Evolutionary conservation across 768 basidiomycete species (phyloP).

Genomic region (Rhodotorula taiwanensis): DNA sequence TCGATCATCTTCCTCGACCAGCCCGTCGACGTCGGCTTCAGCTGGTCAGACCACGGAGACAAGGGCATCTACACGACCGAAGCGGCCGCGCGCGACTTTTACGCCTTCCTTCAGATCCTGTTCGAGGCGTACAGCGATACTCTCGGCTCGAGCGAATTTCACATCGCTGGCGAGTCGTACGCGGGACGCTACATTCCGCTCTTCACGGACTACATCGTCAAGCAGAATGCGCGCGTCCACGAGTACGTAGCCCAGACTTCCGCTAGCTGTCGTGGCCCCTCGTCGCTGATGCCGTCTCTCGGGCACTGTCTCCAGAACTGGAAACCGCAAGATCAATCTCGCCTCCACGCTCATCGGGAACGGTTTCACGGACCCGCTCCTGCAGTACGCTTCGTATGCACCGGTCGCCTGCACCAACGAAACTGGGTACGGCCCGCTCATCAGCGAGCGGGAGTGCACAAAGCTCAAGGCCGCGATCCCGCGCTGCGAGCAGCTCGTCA

Average conservation of each 20-base stretch:
- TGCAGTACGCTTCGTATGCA: constrained; percentile 38
- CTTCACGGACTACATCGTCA: constrained; percentile 37
- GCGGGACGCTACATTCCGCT: constrained; percentile 37
- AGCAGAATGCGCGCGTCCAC: constrained; percentile 22
- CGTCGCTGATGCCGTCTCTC: neutral
- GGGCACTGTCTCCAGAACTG: neutral
- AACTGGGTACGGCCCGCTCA: constrained; percentile 29
- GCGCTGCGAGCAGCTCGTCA: constrained; percentile 29
- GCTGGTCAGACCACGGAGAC: constrained; percentile 31
- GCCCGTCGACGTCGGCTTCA: constrained; percentile 36
- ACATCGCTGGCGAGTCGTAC: constrained; percentile 35
- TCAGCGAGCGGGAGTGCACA: constrained; percentile 23
- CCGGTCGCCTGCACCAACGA: constrained; percentile 35
- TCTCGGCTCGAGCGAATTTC: constrained; percentile 28
- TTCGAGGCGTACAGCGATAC: constrained; percentile 30
- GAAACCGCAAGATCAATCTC: constrained; percentile 30
- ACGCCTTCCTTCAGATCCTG: constrained; percentile 34
- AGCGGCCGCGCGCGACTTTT: constrained; percentile 32
- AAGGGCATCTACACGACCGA: constrained; percentile 35
- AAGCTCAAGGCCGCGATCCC: constrained; percentile 30
- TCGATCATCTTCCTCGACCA: constrained; percentile 31
- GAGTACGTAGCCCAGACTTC: neutral
- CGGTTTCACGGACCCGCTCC: constrained; percentile 40
- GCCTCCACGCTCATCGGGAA: constrained; percentile 35
- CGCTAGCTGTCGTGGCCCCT: neutral